Conservation (phyloP, 495 filamentous ascomycete genomes). For the Massariosphaeria phaeospora region DNA sequence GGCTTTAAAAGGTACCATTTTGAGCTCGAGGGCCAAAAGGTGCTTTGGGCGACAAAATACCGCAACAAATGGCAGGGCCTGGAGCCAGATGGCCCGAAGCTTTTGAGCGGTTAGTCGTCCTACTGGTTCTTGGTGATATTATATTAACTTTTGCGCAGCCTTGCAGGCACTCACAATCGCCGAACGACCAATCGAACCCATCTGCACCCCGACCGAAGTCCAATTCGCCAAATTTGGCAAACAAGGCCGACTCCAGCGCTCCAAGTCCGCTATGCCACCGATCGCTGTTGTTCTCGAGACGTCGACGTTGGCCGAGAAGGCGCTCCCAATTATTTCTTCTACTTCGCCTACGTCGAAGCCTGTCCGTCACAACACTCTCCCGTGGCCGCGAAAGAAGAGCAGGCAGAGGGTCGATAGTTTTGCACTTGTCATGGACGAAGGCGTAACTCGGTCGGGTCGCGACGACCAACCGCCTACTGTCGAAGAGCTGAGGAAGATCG, state of each 20-base stretch:
- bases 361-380: conserved; percentile 3
- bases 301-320: not conserved
- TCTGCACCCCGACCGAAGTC: conserved; percentile 20
- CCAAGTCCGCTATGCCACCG: conserved; percentile 7
- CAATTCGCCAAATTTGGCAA: conserved; percentile 12
- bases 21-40: conserved; percentile 21
- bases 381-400: not conserved
- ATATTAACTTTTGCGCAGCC: conserved; percentile 6
- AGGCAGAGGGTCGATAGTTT: conserved; percentile 22
- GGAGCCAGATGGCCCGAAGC: conserved; percentile 22
- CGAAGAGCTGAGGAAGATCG: conserved; percentile 20
- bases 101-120: conserved; percentile 11
- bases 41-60: conserved; percentile 25
- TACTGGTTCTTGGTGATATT: not conserved
- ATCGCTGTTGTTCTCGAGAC: conserved; percentile 17
- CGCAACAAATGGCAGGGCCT: conserved; percentile 22
- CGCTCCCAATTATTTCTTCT: not conserved
- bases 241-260: conserved; percentile 4
- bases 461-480: conserved; percentile 9
- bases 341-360: not conserved
- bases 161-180: conserved; percentile 21
- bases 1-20: conserved; percentile 18
- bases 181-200: conserved; percentile 16
- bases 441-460: conserved; percentile 3
- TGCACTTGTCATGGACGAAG: conserved; percentile 22